phyloP scores from a whole-genome alignment of 805 yeast genomes.

The Saturnispora quitensis region DNA sequence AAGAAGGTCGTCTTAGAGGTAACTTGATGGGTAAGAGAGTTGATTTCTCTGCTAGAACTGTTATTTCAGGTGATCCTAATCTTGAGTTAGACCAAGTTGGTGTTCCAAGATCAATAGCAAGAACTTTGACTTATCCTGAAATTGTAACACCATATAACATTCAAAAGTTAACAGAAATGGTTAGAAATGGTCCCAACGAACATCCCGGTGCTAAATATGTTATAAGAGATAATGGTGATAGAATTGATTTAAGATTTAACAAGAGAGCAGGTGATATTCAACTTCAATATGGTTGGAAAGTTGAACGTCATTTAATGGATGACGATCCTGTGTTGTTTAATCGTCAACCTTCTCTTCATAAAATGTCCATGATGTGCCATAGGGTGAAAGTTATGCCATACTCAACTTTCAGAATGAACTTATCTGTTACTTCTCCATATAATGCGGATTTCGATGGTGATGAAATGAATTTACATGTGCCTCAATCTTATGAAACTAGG shows the following conservation, averaged over 20 bases:
- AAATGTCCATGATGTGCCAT: constrained; percentile 99
- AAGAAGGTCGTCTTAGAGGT: constrained; percentile 98
- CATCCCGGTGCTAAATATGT: constrained; percentile 99
- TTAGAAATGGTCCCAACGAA: constrained; percentile 96
- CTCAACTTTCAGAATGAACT: constrained; percentile 90
- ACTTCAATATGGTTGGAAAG: constrained; percentile 97
- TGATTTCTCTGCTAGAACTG: constrained; percentile 97
- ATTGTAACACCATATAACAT: constrained; percentile 96
- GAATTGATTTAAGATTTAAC: constrained; percentile 94
- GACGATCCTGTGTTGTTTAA: constrained; percentile 95
- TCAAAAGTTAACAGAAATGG: constrained; percentile 84
- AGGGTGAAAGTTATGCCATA: constrained; percentile 98
- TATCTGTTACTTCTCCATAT: constrained; percentile 98
- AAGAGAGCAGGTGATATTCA: constrained; percentile 98
- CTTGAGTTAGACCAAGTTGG: constrained; percentile 97
- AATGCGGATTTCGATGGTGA: constrained; percentile 99
- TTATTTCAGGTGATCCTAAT: constrained; percentile 98
- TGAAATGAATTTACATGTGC: constrained; percentile 98
- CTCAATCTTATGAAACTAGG: constrained; percentile 98
- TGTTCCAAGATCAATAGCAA: constrained; percentile 94
- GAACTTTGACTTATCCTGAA: constrained; percentile 93
- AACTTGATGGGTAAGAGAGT: constrained; percentile 99
- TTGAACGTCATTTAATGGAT: constrained; percentile 96
- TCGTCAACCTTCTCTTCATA: constrained; percentile 98
- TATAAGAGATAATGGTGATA: constrained; percentile 96